Evolutionary conservation across 768 basidiomycete genomes (phyloP).

Genomic region (Psilocybe tampanensis): DNA sequence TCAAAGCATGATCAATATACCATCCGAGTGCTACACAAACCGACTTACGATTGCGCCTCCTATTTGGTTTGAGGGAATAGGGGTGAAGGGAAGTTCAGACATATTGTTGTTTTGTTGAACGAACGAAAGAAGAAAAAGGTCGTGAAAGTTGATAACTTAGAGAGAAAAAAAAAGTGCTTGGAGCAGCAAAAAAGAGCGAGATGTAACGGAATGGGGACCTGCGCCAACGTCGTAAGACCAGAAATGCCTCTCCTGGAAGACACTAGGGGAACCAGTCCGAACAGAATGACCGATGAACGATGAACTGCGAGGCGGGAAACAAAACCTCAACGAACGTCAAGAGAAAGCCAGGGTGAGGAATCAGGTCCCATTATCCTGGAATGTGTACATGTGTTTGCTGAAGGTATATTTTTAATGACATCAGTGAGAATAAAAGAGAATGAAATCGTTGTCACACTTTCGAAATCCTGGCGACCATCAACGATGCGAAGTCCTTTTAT

Average conservation of each 20-base stretch:
- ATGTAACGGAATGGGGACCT: conserved; percentile 34
- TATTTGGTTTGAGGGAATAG: conserved; percentile 32
- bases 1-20: not conserved
- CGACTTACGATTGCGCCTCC: conserved; percentile 41
- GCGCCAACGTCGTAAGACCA: conserved; percentile 35
- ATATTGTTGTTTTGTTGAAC: no score
- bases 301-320: conserved; percentile 20
- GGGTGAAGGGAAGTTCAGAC: conserved; percentile 25
- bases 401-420: conserved; percentile 7
- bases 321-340: conserved; percentile 16
- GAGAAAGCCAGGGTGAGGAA: conserved; percentile 3
- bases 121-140: conserved; percentile 6
- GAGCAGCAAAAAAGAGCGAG: conserved; percentile 15
- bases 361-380: not conserved
- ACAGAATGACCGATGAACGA: conserved; percentile 24
- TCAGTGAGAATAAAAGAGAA: conserved; percentile 3
- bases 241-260: conserved; percentile 27
- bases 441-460: not conserved
- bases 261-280: conserved; percentile 36
- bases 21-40: not conserved
- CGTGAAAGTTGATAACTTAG: not conserved
- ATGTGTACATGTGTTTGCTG: conserved; percentile 22
- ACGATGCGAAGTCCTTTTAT: not conserved
- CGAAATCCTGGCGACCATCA: conserved; percentile 18
- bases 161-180: not conserved